phyloP scores from a whole-genome alignment of 495 filamentous ascomycete species.

The Penicillium longicatenatum region DNA sequence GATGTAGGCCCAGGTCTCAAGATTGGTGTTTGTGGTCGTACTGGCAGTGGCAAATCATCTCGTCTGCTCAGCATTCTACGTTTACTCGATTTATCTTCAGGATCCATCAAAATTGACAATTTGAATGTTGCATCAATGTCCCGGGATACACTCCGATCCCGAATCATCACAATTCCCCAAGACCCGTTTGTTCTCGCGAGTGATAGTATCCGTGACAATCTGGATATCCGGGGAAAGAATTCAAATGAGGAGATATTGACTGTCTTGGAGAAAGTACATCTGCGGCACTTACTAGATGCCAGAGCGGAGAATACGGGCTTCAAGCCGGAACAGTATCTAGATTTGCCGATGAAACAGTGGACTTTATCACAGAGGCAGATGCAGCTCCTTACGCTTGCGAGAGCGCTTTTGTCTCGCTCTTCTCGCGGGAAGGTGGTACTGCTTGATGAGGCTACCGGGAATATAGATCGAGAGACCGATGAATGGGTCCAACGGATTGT shows the following conservation, averaged over 20 bases:
- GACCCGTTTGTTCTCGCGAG: slow-evolving; percentile 32
- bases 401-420: background rate
- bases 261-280: slow-evolving; percentile 1
- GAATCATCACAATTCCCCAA: slow-evolving; percentile 46
- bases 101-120: slow-evolving; percentile 37
- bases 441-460: slow-evolving; percentile 1
- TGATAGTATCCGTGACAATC: slow-evolving; percentile 11
- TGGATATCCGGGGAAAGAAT: slow-evolving; percentile 3
- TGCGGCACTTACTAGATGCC: background rate
- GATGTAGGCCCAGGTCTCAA: slow-evolving; percentile 25
- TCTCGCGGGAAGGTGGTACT: background rate
- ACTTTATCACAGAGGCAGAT: background rate
- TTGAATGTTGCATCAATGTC: slow-evolving; percentile 35
- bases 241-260: background rate
- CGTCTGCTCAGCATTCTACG: slow-evolving; percentile 36
- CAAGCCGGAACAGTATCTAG: background rate
- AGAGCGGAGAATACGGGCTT: background rate
- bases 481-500: background rate
- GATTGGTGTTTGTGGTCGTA: slow-evolving; percentile 28
- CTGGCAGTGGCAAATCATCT: slow-evolving; percentile 44
- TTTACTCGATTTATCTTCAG: slow-evolving; percentile 17
- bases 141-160: slow-evolving; percentile 29
- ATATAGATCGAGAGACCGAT: background rate
- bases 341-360: slow-evolving; percentile 2
- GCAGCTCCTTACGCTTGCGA: background rate